Evolutionary conservation across 2,329 filamentous ascomycete species (phyloP), one percentile per base, ranked within the genome.

Genomic region (Ophiostoma perfectum): DNA sequence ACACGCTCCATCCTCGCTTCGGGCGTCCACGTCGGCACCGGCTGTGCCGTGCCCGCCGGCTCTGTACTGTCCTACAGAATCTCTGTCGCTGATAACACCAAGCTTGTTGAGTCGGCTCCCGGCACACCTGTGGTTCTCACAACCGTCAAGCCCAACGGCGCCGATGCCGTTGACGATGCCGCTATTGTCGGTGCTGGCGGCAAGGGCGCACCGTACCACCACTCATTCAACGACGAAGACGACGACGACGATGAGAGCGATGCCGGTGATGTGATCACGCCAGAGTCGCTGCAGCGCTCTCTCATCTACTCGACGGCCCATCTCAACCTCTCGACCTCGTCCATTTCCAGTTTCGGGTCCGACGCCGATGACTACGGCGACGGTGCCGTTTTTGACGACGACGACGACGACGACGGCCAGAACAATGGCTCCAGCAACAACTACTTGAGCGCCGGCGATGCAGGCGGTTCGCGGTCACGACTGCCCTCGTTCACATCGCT

Each of bases 21-120:
- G 73, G 86, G 87, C 64, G 90, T 84, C 18, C 80, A 84, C 1
- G 80, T 99, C 68, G 93, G 93, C 36, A 88, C 88, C 73, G 84
- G 85, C 67, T 90, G 89, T 74, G 85, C 78, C 6, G 80, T 98
- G 70, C 84, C 88, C 45, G 79, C 86, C 8, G 95, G 94, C 39
- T 88, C 89, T 4, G 82, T 98, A 42, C 78, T 99, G 39, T 96
- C 93, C 0, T 93, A 88, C 72, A 88, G 89, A 11, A 93, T 95
- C 16, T 84, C 81, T 42, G 84, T 97, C 71, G 82, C 86, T 71
- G 87, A 92, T 70, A 83, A 82, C 12, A 81, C 84, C 44, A 44
- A 44, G 39, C 62, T 67, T 1, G 39, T 66, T 11, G 42, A 39
- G 62, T 12, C 64, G 5, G 14, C 41, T 3, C 12, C 66, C 45